Evolutionary conservation across 2,329 filamentous ascomycete species (phyloP), one percentile per base, ranked within the genome.

Genomic region (Rosellinia necatrix): DNA sequence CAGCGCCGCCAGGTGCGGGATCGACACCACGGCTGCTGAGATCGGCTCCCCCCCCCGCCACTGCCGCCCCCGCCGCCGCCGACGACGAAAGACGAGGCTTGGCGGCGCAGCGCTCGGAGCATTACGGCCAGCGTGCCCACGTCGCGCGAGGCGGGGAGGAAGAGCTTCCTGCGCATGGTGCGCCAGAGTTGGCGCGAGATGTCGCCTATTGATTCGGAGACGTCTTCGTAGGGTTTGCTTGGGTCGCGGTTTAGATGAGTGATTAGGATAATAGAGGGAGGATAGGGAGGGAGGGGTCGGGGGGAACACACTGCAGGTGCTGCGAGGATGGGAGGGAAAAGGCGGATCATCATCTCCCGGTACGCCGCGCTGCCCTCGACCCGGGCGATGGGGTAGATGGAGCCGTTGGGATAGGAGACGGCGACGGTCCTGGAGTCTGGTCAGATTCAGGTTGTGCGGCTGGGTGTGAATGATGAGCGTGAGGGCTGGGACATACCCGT

Each of bases 341-440:
- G n/a, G 48, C 56, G 41, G 22, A 52, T 24, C 59, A 61, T 61
- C 56, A 56, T 59, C 52, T 59, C 59, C 21, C 52, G 47, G 19
- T 61, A 59, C 29, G 51, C 47, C 43, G 7, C 30, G 51, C 59
- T 30, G 17, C 59, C 59, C 13, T 61, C 48, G 15, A 61, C 34
- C 35, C 59, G 51, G 15, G 56, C 48, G 48, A 61, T 61, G 13
- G 41, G 17, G 9, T 51, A 48, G 34, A 56, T 48, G 3, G 56
- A 59, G n/a, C 59, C 56, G 25, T 61, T 56, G 8, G 59, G 51
- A 35, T 61, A 59, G 12, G 59, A 59, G 32, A 61, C 51, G 32
- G 59, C 59, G 9, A 51, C 56, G 34, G 59, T 61, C 13, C 56
- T 61, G 29, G 40, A 17, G 10, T 61, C 37, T 49, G 22, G 40